Base-by-base conservation (phyloP, 306 rosid genomes). In the Rubus idaeus region DNA sequence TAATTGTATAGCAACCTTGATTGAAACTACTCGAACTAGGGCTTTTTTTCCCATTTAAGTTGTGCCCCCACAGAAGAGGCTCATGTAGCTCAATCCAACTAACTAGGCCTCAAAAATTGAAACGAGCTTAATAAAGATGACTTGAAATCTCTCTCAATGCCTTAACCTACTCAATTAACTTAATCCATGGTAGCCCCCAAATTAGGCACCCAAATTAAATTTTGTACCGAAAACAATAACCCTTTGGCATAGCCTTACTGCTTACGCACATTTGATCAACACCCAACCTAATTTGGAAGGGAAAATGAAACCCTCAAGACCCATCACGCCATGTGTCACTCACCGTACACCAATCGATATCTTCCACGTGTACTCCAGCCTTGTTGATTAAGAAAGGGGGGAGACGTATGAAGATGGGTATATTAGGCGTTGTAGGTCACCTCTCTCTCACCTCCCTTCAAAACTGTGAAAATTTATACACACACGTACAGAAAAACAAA, bases 351-450 rank as follows among this genome's bases (percentile, higher is more conserved):
- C 62, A 74, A 70, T 45, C 41, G 20, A 0, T 41, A 78, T n/a
- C 53, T 6, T 4, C 83, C 86, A 82, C 79, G 47, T 83, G 81
- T 74, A n/a, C 11, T 5, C 41, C n/a, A 39, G 12, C 30, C 45
- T 70, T 21, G 49, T 10, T 57, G 50, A 44, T 20, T 51, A 49
- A 66, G 64, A 5, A 68, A 64, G 21, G 6, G 6, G 57, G 8
- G 10, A 78, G 55, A 78, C 84, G 84, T 82, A 82, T 10, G 53
- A 84, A 71, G 51, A 75, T 78, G 64, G 63, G 39, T 20, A 76
- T 68, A 84, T 87, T 91, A 83, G 96, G 86, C 85, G 87, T 83
- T 88, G 75, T 89, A 78, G 97, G 95, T 91, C 80, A 92, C 92
- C 96, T 84, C 78, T 89, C 89, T 74, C 82, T 76, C 88, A 76